Percentiles rank a stretch among this genome's conserved stretches.
phyloP scores from a whole-genome alignment of 768 basidiomycete genomes.

The Boletus reticuloceps region DNA sequence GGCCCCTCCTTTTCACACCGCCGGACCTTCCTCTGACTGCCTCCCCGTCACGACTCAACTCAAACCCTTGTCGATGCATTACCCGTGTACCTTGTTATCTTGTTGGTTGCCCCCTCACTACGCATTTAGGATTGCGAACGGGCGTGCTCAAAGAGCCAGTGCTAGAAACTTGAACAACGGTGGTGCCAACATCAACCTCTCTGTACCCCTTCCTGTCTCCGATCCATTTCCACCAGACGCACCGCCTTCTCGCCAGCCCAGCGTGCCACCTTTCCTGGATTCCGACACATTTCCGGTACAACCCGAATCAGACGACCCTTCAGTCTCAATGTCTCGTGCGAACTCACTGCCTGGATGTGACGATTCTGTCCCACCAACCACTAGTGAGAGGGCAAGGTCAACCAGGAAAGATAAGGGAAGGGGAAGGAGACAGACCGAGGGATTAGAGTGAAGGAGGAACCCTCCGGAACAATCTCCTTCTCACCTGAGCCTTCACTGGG shows the following conservation, averaged over 20 bases:
- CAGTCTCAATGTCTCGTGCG: conserved; percentile 58
- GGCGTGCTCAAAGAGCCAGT: conserved; percentile 71
- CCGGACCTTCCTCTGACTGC: conserved; percentile 24
- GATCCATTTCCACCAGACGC: conserved; percentile 42
- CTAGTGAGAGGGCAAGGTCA: conserved; percentile 26
- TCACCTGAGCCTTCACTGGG: conserved; percentile 34
- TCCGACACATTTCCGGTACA: conserved; percentile 51
- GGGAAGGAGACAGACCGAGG: conserved; percentile 40
- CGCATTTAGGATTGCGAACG: conserved; percentile 48
- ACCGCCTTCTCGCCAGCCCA: conserved; percentile 35
- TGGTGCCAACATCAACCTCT: conserved; percentile 35
- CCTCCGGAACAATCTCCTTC: conserved; percentile 33
- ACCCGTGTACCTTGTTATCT: conserved; percentile 6
- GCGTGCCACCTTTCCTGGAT: conserved; percentile 43
- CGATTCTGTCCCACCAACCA: conserved; percentile 18
- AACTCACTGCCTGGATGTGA: conserved; percentile 44
- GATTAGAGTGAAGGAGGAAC: conserved; percentile 47
- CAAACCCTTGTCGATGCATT: conserved; percentile 29
- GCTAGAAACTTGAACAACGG: conserved; percentile 60
- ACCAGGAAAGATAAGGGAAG: conserved; percentile 46
- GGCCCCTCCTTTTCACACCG: conserved; percentile 21
- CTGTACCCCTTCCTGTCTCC: conserved; percentile 22
- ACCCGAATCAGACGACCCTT: conserved; percentile 57
- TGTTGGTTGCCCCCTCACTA: conserved; percentile 11
- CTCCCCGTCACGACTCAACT: conserved; percentile 18